Evolutionary conservation across 2,329 filamentous ascomycete species (phyloP), one percentile per base, ranked within the genome.

Genomic region (Aureobasidium sp.): DNA sequence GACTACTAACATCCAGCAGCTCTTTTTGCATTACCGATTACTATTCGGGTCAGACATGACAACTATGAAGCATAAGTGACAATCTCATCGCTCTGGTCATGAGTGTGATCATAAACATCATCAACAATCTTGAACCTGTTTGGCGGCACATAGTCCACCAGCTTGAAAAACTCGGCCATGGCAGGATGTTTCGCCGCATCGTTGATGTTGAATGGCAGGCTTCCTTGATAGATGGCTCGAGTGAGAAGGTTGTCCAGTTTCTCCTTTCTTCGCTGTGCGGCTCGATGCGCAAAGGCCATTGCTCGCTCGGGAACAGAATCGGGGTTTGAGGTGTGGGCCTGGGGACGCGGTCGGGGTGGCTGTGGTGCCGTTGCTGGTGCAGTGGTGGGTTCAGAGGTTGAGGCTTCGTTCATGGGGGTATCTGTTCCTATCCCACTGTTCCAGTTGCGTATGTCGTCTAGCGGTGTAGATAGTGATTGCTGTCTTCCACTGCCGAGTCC

Each of bases 81-180:
- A 6, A 45, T 57, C 22, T 48, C 55, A 37, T 59, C 42, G 22
- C 39, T 37, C 44, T 48, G 42, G 2, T 48, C 55, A 39, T 59
- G 41, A 11, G 55, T 44, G 3, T 48, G 42, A 59, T 59, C 55
- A 8, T 59, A 59, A 22, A 59, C 55, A 29, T 59, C 55, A 48
- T 59, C 55, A 9, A 42, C 55, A 48, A 59, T 59, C 31, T 34
- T 47, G 3, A 39, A 31, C 20, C 20, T 44, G 12, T 48, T 48
- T 5, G 55, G 55, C 11, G 55, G 55, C 1, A 48, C 55, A 59
- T 59, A 59, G 7, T 59, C 55, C 20, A 59, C 55, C 55, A 59
- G 9, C 11, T 22, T 37, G 44, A 59, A 59, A 15, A 59, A 59
- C 42, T 59, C 55, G 2, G 55, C 55, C 55, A 59, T 59, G 14